Conservation (phyloP, 176 grass and related monocot genomes). For the Carex myosuroides region DNA sequence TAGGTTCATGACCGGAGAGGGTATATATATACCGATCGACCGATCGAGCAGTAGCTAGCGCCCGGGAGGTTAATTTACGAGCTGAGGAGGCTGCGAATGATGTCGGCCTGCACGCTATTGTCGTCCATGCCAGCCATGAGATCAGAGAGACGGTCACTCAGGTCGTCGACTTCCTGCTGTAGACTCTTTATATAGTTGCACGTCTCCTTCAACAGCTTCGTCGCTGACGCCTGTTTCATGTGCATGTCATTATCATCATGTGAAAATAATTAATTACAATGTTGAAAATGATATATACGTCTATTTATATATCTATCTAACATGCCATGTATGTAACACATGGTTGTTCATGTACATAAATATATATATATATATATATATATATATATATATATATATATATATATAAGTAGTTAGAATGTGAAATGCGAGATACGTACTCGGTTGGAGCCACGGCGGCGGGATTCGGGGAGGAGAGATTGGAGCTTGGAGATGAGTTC, state of each 20-base stretch:
- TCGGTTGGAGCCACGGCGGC: constrained; percentile 55
- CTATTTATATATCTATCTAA: not conserved
- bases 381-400: not conserved
- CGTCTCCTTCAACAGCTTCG: constrained; percentile 86
- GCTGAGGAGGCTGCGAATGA: constrained; percentile 82
- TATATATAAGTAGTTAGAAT: not conserved
- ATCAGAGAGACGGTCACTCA: constrained; percentile 77
- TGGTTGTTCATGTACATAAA: not conserved
- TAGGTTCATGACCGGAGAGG: constrained; percentile 13
- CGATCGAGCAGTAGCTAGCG: not conserved
- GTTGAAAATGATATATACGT: not conserved
- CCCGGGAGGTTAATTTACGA: constrained; percentile 28
- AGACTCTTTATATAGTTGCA: constrained; percentile 98
- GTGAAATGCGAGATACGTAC: constrained; percentile 28
- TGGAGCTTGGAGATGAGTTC: constrained; percentile 94
- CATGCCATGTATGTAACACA: not conserved
- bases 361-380: not conserved
- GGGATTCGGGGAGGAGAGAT: constrained; percentile 58
- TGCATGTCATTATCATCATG: too few relatives aligned
- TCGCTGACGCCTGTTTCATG: constrained; percentile 56
- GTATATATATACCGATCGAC: not conserved
- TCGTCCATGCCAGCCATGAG: constrained; percentile 79
- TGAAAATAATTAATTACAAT: not conserved
- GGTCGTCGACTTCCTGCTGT: constrained; percentile 83
- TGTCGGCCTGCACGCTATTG: constrained; percentile 67